Evolutionary conservation across 805 yeast species (phyloP), one percentile per base, ranked within the genome.

Genomic region (Candida khao-thaluensis): DNA sequence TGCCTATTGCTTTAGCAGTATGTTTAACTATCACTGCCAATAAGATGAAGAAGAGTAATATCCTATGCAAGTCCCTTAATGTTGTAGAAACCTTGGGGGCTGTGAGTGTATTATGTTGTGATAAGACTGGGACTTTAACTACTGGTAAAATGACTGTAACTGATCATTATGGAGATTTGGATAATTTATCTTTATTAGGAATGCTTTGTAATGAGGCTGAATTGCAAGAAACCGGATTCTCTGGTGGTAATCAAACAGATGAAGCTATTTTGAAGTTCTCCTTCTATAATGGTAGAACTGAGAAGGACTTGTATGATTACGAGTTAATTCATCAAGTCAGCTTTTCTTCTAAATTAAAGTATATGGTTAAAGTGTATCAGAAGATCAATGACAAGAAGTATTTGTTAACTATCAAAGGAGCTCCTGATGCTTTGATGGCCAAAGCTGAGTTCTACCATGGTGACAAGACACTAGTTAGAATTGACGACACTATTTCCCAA

Each of bases 11-110:
- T 37, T 70, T 56, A 60, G 76, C 72, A 49, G 74, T 66, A 42
- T 79, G 62, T 50, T 57, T 76, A 40, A 56, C 73, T 22, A 65
- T 76, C 28, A 69, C 77, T 18, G 78, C 81, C 14, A 52, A 54
- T 27, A 60, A 59, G 32, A 74, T 77, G 78, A 64, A 58, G 34
- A 60, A 62, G 40, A 54, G 61, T 43, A 66, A 70, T 35, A 66
- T 76, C 23, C 57, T 74, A 35, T 72, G 75, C 37, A 69, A 74
- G 44, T 57, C 72, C 2, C 55, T 74, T 37, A 54, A 73, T 11
- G 67, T 71, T 17, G 75, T 76, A 18, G 83, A 78, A 52, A 77
- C 82, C 12, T 60, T 78, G 46, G 84, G 82, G 11, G 67, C 77
- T 11, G 74, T 77, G 16, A 72, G 74, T 50, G 77, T 54, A 37